A percentile compares a stretch with the other conserved stretches of the same genome.
Evolutionary conservation across 208 protist species (phyloP).

Genomic region (Trypanosoma congolense): DNA sequence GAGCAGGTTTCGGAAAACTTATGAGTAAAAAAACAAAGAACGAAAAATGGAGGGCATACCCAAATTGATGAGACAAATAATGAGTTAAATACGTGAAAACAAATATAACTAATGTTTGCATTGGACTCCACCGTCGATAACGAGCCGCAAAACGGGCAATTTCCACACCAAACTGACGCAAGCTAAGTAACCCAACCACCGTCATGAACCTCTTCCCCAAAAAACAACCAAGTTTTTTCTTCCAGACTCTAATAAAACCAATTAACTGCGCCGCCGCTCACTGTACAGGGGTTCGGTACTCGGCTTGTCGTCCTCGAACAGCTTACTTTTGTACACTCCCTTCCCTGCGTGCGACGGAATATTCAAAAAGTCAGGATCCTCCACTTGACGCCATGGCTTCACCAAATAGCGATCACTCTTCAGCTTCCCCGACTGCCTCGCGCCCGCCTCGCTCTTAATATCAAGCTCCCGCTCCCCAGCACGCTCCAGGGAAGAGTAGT

Average conservation of each 20-base stretch:
- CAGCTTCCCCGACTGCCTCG: constrained; percentile 54
- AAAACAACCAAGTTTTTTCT: too few species aligned
- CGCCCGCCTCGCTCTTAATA: constrained; percentile 34
- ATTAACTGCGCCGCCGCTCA: constrained; percentile 21
- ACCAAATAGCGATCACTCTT: constrained; percentile 63
- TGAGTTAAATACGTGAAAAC: too few species aligned
- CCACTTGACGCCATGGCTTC: constrained; percentile 62
- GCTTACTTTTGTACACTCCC: constrained; percentile 44
- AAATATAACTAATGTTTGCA: too few species aligned
- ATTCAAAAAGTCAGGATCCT: constrained; percentile 73
- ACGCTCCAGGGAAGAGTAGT: constrained; percentile 34
- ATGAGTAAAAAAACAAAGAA: too few species aligned
- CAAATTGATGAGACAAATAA: too few species aligned
- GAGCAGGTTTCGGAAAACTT: too few species aligned
- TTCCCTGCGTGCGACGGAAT: constrained; percentile 67
- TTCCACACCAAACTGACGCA: too few species aligned
- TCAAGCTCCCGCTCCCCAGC: constrained; percentile 32
- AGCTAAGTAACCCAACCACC: too few species aligned
- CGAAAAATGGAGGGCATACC: too few species aligned
- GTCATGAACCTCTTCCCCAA: not conserved
- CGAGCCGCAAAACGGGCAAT: too few species aligned
- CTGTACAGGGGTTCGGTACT: constrained; percentile 23
- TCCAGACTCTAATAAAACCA: constrained; percentile 3
- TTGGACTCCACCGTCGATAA: too few species aligned
- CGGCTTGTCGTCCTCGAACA: constrained; percentile 50